A percentile compares a stretch with the other conserved stretches of the same genome.
Evolutionary conservation across 306 rosid species (phyloP).

Genomic region (Mucuna pruriens): DNA sequence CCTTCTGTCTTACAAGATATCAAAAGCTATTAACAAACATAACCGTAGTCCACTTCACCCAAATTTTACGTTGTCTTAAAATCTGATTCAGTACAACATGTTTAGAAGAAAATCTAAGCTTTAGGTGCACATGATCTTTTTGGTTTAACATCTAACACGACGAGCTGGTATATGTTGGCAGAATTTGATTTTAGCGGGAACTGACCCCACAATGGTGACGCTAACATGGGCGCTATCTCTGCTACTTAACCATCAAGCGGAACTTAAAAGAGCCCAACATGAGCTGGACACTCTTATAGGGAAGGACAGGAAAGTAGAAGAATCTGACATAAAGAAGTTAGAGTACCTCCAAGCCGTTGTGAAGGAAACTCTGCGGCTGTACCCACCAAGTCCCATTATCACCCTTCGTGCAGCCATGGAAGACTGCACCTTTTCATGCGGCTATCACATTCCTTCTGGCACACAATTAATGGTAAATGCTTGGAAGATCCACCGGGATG

Average conservation of each 20-base stretch:
- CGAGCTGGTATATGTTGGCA: slow-evolving; percentile 26
- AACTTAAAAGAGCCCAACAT: slow-evolving; percentile 36
- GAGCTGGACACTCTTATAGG: slow-evolving; percentile 46
- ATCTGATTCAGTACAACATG: background rate
- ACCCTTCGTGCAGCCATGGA: slow-evolving; percentile 33
- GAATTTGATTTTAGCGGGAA: slow-evolving; percentile 56
- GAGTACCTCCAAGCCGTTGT: slow-evolving; percentile 52
- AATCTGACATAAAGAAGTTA: slow-evolving; percentile 44
- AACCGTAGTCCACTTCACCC: background rate
- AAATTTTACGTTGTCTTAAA: background rate
- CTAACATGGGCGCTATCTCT: slow-evolving; percentile 51
- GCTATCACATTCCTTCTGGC: slow-evolving; percentile 46
- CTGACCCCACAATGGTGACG: slow-evolving; percentile 44
- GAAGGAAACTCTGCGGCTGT: slow-evolving; percentile 51
- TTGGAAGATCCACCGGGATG: slow-evolving; percentile 53
- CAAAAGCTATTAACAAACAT: background rate
- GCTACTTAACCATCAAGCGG: slow-evolving; percentile 39
- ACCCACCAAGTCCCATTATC: slow-evolving; percentile 49
- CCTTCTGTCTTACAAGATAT: background rate
- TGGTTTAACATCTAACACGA: background rate
- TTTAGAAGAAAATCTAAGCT: background rate
- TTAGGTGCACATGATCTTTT: background rate
- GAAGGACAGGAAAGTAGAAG: slow-evolving; percentile 40
- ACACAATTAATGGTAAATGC: slow-evolving; percentile 51
- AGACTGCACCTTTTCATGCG: slow-evolving; percentile 51